These are phyloP conservation scores for Pyricularia pennisetigena DNA, from an alignment of 2,329 filamentous ascomycete genomes.

Conservation along the genomic window DNA sequence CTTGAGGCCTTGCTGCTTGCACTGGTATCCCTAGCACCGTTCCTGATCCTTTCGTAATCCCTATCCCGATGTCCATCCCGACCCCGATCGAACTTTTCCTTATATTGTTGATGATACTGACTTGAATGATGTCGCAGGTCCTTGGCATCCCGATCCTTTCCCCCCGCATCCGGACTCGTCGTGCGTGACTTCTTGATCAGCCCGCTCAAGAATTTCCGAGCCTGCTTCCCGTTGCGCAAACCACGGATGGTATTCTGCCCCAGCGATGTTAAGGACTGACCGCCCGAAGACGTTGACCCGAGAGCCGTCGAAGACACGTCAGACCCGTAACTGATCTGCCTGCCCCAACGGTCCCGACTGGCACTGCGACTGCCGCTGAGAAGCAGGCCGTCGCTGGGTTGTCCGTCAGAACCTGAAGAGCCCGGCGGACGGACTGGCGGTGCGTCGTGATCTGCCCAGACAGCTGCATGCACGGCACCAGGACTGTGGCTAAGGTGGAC, in stretches of 20 bases:
- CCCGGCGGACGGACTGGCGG: conserved; percentile 27
- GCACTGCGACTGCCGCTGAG: conserved; percentile 12
- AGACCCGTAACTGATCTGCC: conserved; percentile 20
- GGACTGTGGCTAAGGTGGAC: conserved; percentile 24
- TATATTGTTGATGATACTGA: conserved; percentile 10
- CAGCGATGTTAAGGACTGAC: conserved; percentile 12
- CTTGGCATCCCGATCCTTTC: not conserved
- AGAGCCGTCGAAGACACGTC: conserved; percentile 15
- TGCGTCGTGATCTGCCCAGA: conserved; percentile 16
- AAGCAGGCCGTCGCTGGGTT: conserved; percentile 7
- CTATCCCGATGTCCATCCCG: conserved; percentile 15
- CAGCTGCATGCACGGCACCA: conserved; percentile 8
- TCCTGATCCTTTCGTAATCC: conserved; percentile 4
- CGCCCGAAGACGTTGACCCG: not conserved
- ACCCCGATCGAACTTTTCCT: conserved; percentile 3
- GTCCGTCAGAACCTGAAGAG: conserved; percentile 40
- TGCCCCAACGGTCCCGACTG: conserved; percentile 10
- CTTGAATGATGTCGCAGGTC: not conserved
- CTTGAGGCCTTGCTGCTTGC: conserved; percentile 4
- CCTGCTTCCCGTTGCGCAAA: conserved; percentile 26
- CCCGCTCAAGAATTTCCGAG: conserved; percentile 30
- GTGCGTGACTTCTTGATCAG: conserved; percentile 24
- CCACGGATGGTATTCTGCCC: conserved; percentile 19
- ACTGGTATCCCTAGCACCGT: not conserved
- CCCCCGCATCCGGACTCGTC: conserved; percentile 16